These are phyloP conservation scores for Delphinella strobiligena DNA, from an alignment of 2,329 filamentous ascomycete species.

Conservation along the genomic window DNA sequence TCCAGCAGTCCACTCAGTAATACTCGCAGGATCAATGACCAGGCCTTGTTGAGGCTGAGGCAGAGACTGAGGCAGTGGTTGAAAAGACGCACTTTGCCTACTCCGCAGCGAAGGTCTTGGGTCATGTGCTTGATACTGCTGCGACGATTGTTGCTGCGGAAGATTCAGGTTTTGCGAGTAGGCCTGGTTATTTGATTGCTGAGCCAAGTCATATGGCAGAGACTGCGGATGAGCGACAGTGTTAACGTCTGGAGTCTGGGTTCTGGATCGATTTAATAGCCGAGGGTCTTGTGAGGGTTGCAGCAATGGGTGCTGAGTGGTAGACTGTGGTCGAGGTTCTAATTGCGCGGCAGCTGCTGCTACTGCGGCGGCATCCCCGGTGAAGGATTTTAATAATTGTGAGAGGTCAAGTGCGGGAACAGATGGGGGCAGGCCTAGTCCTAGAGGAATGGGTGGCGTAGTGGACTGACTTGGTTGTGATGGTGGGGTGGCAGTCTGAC, in stretches of 20 bases:
- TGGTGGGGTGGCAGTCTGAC: too few relatives aligned
- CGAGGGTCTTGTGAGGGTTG: background rate
- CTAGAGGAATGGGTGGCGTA: background rate
- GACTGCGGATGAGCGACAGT: constrained; percentile 1
- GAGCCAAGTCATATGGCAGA: constrained; percentile 1
- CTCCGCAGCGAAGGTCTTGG: background rate
- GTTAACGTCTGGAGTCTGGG: constrained; percentile 1
- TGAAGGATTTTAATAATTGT: constrained; percentile 1
- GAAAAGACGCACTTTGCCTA: too few relatives aligned
- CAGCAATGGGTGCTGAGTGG: background rate
- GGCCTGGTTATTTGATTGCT: background rate
- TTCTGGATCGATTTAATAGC: background rate
- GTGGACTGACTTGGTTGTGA: too few relatives aligned
- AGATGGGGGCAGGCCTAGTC: too few relatives aligned
- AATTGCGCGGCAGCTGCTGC: background rate
- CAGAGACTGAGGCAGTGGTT: background rate
- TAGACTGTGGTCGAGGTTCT: background rate
- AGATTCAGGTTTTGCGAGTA: background rate
- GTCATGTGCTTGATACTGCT: too few relatives aligned
- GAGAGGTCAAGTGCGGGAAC: too few relatives aligned
- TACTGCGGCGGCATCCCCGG: background rate
- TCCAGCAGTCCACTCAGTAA: constrained; percentile 36
- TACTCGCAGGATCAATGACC: constrained; percentile 33
- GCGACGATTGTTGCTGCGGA: background rate
- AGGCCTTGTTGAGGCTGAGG: constrained; percentile 1